Evolutionary conservation across 2,329 filamentous ascomycete genomes (phyloP).

Genomic region (Karstenula rhodostoma): DNA sequence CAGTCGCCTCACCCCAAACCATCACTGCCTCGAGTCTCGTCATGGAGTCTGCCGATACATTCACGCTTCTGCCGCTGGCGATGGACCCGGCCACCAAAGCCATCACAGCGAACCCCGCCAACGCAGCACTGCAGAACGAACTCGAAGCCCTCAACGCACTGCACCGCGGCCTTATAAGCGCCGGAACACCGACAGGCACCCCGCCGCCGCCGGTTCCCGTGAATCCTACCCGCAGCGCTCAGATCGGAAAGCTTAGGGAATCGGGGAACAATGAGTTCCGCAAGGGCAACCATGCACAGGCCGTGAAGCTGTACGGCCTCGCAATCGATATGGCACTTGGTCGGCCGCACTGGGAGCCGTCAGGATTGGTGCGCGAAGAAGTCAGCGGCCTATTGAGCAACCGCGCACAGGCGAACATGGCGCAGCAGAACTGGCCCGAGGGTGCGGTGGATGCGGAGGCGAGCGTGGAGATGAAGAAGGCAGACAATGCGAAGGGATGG

Average conservation of each 20-base stretch:
- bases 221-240: constrained; percentile 88
- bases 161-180: constrained; percentile 75
- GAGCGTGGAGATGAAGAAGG: constrained; percentile 85
- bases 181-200: constrained; percentile 68
- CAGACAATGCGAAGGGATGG: constrained; percentile 93
- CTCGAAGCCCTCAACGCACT: constrained; percentile 79
- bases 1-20: background rate
- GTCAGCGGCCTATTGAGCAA: constrained; percentile 81
- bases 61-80: constrained; percentile 80
- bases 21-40: background rate
- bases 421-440: constrained; percentile 80
- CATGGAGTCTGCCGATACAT: constrained; percentile 65
- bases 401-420: constrained; percentile 90
- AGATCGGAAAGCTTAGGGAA: constrained; percentile 91
- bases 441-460: constrained; percentile 86
- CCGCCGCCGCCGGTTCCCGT: constrained; percentile 89
- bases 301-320: constrained; percentile 81
- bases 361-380: constrained; percentile 84
- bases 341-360: constrained; percentile 88
- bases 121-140: constrained; percentile 50
- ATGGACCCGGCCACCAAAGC: constrained; percentile 85
- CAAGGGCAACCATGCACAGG: constrained; percentile 77
- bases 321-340: constrained; percentile 87
- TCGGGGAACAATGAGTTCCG: constrained; percentile 83
- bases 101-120: constrained; percentile 61